Conservation (phyloP, 164 flowering plant genomes). For the Berberis vulgaris region DNA sequence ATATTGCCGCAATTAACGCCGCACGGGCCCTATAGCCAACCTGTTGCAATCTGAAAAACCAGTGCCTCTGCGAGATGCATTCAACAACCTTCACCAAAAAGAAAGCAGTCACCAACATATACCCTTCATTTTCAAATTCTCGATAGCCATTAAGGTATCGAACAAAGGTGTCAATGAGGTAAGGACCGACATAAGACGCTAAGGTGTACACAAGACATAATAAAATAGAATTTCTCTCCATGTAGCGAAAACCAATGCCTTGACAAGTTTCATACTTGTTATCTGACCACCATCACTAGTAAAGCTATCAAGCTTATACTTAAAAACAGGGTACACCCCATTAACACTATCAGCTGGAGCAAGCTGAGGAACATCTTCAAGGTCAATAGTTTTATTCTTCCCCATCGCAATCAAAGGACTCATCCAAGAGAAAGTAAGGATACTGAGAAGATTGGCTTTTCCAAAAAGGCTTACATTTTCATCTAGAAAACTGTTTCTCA, state of each 20-base stretch:
- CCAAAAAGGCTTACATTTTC: constrained; percentile 39
- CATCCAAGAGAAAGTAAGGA: constrained; percentile 61
- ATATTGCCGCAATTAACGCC: constrained; percentile 5
- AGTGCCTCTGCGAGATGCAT: constrained; percentile 16
- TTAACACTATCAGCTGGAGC: constrained; percentile 31
- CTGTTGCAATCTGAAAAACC: constrained; percentile 12
- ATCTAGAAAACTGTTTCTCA: constrained; percentile 16
- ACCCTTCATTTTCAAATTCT: constrained; percentile 15
- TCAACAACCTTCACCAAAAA: constrained; percentile 11
- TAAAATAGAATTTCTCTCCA: constrained; percentile 12
- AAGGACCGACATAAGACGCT: constrained; percentile 17
- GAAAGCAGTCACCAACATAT: constrained; percentile 11
- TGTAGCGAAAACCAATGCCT: constrained; percentile 12
- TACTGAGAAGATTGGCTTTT: constrained; percentile 37
- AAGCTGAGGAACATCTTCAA: constrained; percentile 67
- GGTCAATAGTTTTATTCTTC: constrained; percentile 44
- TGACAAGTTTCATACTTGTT: constrained; percentile 10
- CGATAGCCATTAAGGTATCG: constrained; percentile 15
- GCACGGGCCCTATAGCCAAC: constrained; percentile 7
- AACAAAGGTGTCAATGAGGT: constrained; percentile 14
- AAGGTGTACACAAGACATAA: constrained; percentile 3
- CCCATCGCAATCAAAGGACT: constrained; percentile 43
- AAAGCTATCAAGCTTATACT: constrained; percentile 31
- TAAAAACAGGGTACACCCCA: constrained; percentile 31
- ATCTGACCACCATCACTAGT: constrained; percentile 5